Conservation (phyloP, 306 rosid genomes). For the Begonia peltatifolia region DNA sequence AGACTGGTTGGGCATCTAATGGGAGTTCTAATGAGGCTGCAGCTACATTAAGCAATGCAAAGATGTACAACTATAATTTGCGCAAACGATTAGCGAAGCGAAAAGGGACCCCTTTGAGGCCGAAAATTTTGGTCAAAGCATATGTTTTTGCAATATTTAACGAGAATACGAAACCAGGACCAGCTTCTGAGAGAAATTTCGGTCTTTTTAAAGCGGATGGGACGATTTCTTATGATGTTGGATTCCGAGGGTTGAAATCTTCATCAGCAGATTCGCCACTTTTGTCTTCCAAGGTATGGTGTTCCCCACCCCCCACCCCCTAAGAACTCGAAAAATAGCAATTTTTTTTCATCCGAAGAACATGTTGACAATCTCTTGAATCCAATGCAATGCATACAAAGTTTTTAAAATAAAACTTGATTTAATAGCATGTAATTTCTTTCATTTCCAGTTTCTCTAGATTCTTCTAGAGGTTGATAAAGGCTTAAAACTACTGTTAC, state of each 20-base stretch:
- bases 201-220: constrained; percentile 94
- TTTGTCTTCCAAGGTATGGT: constrained; percentile 53
- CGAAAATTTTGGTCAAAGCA: constrained; percentile 61
- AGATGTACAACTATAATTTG: constrained; percentile 76
- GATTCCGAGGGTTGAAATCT: constrained; percentile 70
- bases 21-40: constrained; percentile 62
- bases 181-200: constrained; percentile 70
- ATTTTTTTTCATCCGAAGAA: no score
- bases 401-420: no score
- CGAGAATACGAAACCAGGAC: constrained; percentile 54
- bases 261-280: constrained; percentile 45
- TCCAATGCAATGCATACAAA: no score
- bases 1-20: constrained; percentile 92
- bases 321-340: no score
- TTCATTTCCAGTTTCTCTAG: no score
- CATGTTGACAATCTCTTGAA: no score
- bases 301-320: no score
- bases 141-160: constrained; percentile 79
- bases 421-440: no score
- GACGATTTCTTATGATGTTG: constrained; percentile 67
- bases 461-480: no score
- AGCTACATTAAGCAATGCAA: constrained; percentile 59
- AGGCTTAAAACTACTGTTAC: no score
- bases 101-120: constrained; percentile 93
- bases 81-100: constrained; percentile 84